A percentile compares a stretch with the other conserved stretches of the same genome.
Evolutionary conservation across 2,329 filamentous ascomycete species (phyloP).

Genomic region (Pseudocercospora crystallina): DNA sequence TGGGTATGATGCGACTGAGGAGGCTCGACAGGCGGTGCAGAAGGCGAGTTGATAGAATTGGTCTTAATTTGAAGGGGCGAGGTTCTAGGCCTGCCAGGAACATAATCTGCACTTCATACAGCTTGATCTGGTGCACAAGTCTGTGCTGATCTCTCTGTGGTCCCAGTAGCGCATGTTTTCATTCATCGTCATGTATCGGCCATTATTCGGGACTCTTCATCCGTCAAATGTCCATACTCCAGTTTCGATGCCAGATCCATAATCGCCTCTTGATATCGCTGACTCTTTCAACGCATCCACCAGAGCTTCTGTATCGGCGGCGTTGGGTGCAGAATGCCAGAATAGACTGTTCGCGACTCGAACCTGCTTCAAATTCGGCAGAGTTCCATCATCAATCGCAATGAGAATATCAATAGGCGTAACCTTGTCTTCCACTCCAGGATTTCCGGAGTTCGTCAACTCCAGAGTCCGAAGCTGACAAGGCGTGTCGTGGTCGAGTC

Average conservation of each 20-base stretch:
- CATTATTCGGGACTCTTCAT: not conserved
- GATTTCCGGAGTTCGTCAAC: slow-evolving; percentile 41
- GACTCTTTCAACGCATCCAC: slow-evolving; percentile 39
- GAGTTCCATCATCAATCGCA: slow-evolving; percentile 41
- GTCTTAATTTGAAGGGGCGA: too few relatives aligned
- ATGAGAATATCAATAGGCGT: slow-evolving; percentile 43
- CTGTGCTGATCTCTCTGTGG: too few relatives aligned
- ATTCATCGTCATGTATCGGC: too few relatives aligned
- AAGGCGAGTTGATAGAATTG: too few relatives aligned
- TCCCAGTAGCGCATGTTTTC: too few relatives aligned
- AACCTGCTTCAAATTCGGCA: slow-evolving; percentile 42
- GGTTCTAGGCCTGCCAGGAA: too few relatives aligned
- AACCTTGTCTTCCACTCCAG: slow-evolving; percentile 39
- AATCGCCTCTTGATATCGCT: slow-evolving; percentile 7
- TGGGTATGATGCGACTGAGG: slow-evolving; percentile 12
- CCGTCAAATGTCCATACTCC: slow-evolving; percentile 30
- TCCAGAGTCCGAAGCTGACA: slow-evolving; percentile 41
- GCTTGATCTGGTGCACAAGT: too few relatives aligned
- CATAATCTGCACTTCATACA: too few relatives aligned
- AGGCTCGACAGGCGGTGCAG: slow-evolving; percentile 4
- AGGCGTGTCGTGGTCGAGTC: slow-evolving; percentile 13
- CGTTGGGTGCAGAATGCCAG: slow-evolving; percentile 39
- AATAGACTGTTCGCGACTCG: slow-evolving; percentile 39
- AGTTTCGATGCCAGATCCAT: slow-evolving; percentile 10
- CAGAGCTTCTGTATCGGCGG: slow-evolving; percentile 40